phyloP scores from a whole-genome alignment of 2,329 filamentous ascomycete genomes.

The Thielaviopsis musarum region DNA sequence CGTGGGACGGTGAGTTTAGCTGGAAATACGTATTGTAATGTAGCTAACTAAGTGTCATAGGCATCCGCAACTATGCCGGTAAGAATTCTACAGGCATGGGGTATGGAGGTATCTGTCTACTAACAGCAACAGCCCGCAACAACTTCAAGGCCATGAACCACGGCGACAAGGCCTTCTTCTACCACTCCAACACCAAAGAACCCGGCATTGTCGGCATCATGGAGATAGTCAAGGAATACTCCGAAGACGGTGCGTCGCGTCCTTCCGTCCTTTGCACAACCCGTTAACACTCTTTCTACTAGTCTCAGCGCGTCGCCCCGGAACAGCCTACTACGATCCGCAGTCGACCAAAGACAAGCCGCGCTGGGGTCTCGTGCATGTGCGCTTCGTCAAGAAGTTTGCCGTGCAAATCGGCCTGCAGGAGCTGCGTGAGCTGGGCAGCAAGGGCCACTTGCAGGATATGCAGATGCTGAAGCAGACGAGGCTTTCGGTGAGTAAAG shows the following conservation, averaged over 20 bases:
- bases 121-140: conserved; percentile 46
- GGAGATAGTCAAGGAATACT: conserved; percentile 75
- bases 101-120: not conserved
- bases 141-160: conserved; percentile 83
- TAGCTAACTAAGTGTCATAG: conserved; percentile 16
- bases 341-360: conserved; percentile 41
- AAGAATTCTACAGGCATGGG: not conserved
- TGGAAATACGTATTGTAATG: conserved; percentile 1
- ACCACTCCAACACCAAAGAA: conserved; percentile 83
- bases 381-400: conserved; percentile 76
- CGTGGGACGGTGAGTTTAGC: conserved; percentile 63
- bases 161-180: conserved; percentile 90
- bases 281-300: not conserved
- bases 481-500: conserved; percentile 65
- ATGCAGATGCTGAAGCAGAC: conserved; percentile 75
- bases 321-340: conserved; percentile 62
- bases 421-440: conserved; percentile 50
- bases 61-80: conserved; percentile 34
- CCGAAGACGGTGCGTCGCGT: conserved; percentile 48
- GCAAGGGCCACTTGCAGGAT: conserved; percentile 40
- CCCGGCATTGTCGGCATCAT: conserved; percentile 78
- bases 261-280: not conserved
- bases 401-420: conserved; percentile 50
- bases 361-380: conserved; percentile 76
- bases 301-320: conserved; percentile 21